Conservation (phyloP, 257 asterid species). For the Solanum phureja region DNA sequence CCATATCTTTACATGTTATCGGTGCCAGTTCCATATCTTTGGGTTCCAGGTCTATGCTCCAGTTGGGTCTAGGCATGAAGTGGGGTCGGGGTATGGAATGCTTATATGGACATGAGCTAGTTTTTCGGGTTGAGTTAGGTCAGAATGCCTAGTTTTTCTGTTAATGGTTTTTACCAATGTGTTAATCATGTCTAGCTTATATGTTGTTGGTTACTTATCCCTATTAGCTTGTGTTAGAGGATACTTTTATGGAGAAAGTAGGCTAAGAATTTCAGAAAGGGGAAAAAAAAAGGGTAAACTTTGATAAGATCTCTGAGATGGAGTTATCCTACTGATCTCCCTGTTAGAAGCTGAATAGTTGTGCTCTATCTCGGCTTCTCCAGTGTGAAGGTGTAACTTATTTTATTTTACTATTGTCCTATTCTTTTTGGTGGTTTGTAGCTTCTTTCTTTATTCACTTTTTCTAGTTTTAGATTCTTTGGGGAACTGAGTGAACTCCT, state of each 20-base stretch:
- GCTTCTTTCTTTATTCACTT: neutral
- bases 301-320: neutral
- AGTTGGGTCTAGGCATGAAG: neutral
- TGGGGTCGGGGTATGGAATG: neutral
- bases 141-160: neutral
- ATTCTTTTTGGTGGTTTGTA: neutral
- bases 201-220: neutral
- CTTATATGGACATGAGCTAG: neutral
- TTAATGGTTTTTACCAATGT: neutral
- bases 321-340: neutral
- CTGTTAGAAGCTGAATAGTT: neutral
- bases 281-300: neutral
- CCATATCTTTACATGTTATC: neutral
- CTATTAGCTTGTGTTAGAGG: neutral
- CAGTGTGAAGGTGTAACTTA: neutral
- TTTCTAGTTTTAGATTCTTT: neutral
- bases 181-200: neutral
- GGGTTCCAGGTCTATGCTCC: neutral
- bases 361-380: neutral
- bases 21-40: neutral
- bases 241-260: neutral
- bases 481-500: neutral
- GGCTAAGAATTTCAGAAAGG: neutral
- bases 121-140: neutral
- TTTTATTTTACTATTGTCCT: neutral